Conservation (phyloP, 2,329 filamentous ascomycete species). For the Hymenoscyphus scutula region DNA sequence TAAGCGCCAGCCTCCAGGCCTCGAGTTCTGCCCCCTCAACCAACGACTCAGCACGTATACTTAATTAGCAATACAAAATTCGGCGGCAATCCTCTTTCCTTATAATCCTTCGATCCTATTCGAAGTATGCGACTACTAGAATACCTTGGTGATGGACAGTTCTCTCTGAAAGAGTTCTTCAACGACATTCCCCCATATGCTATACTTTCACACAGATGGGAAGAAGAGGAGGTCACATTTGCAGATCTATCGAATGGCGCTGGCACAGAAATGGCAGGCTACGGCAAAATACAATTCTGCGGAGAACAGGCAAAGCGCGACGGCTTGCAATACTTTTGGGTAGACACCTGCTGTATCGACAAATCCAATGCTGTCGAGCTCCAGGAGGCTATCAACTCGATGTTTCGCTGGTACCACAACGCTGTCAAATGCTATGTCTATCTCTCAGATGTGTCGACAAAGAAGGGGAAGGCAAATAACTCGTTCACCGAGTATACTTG, state of each 20-base stretch:
- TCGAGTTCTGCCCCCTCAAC: constrained; percentile 13
- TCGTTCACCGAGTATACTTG: constrained; percentile 7
- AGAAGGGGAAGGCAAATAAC: background rate
- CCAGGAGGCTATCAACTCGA: too few species aligned
- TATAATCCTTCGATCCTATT: constrained; percentile 2
- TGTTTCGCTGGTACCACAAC: constrained; percentile 6
- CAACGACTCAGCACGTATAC: constrained; percentile 1
- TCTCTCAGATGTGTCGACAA: constrained; percentile 6
- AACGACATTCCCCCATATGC: constrained; percentile 26
- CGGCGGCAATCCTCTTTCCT: background rate
- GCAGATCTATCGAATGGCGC: too few species aligned
- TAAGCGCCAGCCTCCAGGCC: constrained; percentile 22
- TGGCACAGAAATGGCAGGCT: too few species aligned
- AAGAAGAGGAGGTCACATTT: too few species aligned
- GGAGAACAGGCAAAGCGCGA: too few species aligned
- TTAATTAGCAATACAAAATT: too few species aligned
- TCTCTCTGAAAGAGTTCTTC: constrained; percentile 19
- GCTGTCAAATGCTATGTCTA: constrained; percentile 7
- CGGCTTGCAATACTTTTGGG: too few species aligned
- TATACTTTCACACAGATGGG: constrained; percentile 11
- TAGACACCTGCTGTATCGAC: too few species aligned
- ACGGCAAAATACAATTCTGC: too few species aligned
- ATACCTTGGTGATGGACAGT: constrained; percentile 9
- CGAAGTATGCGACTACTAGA: constrained; percentile 20
- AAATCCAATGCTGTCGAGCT: too few species aligned